These are phyloP conservation scores for Pestalotiopsis sp. DNA, from an alignment of 2,329 filamentous ascomycete genomes.

Conservation along the genomic window DNA sequence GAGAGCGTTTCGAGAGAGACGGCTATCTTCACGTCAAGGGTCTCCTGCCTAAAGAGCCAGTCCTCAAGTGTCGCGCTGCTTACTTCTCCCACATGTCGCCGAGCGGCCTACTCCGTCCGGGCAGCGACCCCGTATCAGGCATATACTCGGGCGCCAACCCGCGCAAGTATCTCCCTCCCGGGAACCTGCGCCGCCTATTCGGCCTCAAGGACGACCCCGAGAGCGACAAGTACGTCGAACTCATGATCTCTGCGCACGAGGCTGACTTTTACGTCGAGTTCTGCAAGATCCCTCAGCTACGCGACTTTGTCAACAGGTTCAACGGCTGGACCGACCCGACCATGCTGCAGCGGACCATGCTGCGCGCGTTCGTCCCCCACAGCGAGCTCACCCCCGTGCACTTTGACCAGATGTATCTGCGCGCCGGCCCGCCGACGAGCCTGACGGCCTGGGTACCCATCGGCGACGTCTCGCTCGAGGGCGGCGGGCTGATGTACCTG, in stretches of 20 bases:
- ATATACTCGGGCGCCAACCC: conserved; percentile 17
- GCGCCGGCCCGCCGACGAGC: conserved; percentile 11
- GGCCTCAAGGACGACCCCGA: conserved; percentile 10
- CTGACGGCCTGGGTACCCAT: conserved; percentile 39
- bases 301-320: not conserved
- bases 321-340: not conserved
- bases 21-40: conserved; percentile 15
- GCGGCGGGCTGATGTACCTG: conserved; percentile 45
- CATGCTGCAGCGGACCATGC: conserved; percentile 9
- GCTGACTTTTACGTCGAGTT: conserved; percentile 1
- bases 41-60: conserved; percentile 16
- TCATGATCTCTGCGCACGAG: not conserved
- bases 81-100: conserved; percentile 21
- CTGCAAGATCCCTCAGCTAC: not conserved
- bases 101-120: conserved; percentile 18
- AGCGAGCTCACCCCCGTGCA: conserved; percentile 12
- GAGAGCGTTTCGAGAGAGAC: not conserved
- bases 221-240: conserved; percentile 4
- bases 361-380: not conserved
- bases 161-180: conserved; percentile 9
- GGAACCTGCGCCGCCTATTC: conserved; percentile 14
- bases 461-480: conserved; percentile 36
- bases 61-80: conserved; percentile 17
- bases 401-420: conserved; percentile 14
- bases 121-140: conserved; percentile 18